Conservation (phyloP, 2,329 filamentous ascomycete species). For the Cryphonectria naterciae region DNA sequence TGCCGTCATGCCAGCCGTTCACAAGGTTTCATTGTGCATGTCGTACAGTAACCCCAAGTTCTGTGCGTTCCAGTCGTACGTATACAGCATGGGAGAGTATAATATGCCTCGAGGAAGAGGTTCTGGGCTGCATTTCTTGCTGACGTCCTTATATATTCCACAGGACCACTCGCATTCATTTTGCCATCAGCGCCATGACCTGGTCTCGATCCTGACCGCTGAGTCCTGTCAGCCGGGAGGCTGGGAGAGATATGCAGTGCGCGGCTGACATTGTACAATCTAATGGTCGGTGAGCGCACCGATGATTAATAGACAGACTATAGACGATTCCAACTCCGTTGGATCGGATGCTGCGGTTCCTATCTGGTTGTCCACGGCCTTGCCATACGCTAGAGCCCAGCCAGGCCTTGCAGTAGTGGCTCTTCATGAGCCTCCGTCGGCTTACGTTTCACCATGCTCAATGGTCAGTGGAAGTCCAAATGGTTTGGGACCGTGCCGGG, state of each 20-base stretch:
- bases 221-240: not conserved
- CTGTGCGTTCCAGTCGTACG: not conserved
- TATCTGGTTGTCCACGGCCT: slow-evolving; percentile 14
- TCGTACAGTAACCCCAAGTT: not conserved
- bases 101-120: not conserved
- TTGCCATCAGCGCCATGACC: not conserved
- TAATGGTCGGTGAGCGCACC: not conserved
- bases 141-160: not conserved
- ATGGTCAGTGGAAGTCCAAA: slow-evolving; percentile 10
- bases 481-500: slow-evolving; percentile 8
- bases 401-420: slow-evolving; percentile 12
- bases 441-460: slow-evolving; percentile 16
- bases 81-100: not conserved
- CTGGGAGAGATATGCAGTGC: not conserved
- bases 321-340: slow-evolving; percentile 7
- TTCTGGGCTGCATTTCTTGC: not conserved
- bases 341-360: slow-evolving; percentile 24
- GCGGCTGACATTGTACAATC: not conserved
- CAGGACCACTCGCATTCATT: not conserved
- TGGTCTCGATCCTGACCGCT: not conserved
- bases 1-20: not conserved
- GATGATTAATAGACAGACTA: not conserved
- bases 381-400: not conserved
- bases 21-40: not conserved
- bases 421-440: slow-evolving; percentile 20